Percentiles rank a stretch among this genome's conserved stretches.
Evolutionary conservation across 306 rosid genomes (phyloP).

Genomic region (Phaseolus lunatus): DNA sequence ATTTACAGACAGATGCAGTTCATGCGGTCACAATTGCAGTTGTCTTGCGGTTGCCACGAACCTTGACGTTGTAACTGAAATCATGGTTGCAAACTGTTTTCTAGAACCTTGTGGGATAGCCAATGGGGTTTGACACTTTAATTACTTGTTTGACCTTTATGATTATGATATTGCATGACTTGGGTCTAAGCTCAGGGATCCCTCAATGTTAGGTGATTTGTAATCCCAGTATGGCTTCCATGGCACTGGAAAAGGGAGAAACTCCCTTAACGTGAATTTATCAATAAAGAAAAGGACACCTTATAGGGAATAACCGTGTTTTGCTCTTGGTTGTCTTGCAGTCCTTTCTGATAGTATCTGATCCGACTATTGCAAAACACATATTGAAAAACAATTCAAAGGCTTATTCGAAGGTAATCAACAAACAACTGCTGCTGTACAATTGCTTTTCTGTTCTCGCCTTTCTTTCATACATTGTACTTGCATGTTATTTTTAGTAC

Average conservation of each 20-base stretch:
- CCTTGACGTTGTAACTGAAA: background rate
- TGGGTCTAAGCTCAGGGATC: background rate
- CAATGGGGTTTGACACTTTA: slow-evolving; percentile 4
- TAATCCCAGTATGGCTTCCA: slow-evolving; percentile 14
- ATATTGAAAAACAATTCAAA: slow-evolving; percentile 88
- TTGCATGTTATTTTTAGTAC: slow-evolving; percentile 19
- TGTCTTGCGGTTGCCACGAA: background rate
- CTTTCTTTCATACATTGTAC: slow-evolving; percentile 16
- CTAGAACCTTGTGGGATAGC: background rate
- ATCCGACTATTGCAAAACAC: slow-evolving; percentile 91
- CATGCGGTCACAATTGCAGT: background rate
- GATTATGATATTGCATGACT: slow-evolving; percentile 28
- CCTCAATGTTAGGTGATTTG: background rate
- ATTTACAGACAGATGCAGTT: background rate
- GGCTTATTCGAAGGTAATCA: slow-evolving; percentile 89
- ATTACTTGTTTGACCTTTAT: background rate
- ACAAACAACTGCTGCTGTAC: background rate
- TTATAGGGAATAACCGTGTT: slow-evolving; percentile 35
- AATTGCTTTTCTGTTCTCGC: slow-evolving; percentile 14
- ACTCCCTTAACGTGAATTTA: background rate
- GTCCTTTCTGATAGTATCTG: slow-evolving; percentile 94
- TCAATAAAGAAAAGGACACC: background rate
- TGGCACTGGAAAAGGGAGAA: slow-evolving; percentile 21
- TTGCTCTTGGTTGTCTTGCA: slow-evolving; percentile 55
- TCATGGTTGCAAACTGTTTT: background rate